phyloP scores from a whole-genome alignment of 2,329 filamentous ascomycete genomes.

The Aotearoamyces nothofagi region DNA sequence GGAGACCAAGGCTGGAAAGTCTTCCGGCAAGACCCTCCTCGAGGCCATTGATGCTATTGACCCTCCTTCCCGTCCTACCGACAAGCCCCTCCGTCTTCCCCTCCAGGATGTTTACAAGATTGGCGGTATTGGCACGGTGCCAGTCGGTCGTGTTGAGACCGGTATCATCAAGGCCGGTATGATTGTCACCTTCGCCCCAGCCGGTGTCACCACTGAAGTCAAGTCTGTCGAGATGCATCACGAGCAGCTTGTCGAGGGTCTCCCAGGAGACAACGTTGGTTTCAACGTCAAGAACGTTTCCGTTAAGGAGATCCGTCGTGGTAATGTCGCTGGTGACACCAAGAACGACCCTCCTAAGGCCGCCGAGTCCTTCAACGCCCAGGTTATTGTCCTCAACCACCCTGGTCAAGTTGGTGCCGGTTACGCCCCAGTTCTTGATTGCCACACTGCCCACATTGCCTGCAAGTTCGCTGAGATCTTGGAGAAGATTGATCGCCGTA shows the following conservation, averaged over 20 bases:
- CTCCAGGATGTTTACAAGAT: conserved; percentile 99
- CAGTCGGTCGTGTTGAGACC: conserved; percentile 99
- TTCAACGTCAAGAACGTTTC: conserved; percentile 99
- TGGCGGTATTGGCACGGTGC: conserved; percentile 98
- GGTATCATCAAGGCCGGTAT: conserved; percentile 82
- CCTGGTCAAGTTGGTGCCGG: conserved; percentile 97
- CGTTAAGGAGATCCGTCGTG: conserved; percentile 99
- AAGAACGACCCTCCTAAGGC: conserved; percentile 96
- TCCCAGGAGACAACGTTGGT: conserved; percentile 99
- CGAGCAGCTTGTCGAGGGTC: conserved; percentile 92
- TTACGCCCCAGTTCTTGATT: conserved; percentile 98
- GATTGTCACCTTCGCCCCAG: conserved; percentile 96
- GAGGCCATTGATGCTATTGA: conserved; percentile 98
- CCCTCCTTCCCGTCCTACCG: conserved; percentile 78
- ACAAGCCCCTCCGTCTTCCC: conserved; percentile 99
- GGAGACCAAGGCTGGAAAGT: conserved; percentile 83
- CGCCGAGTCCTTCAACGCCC: conserved; percentile 91
- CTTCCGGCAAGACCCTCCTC: conserved; percentile 90
- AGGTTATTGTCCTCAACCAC: conserved; percentile 99
- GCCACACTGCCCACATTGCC: conserved; percentile 99
- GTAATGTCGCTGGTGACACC: conserved; percentile 98
- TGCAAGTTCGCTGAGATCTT: conserved; percentile 99
- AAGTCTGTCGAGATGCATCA: conserved; percentile 99
- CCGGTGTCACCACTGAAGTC: conserved; percentile 99
- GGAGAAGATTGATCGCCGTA: conserved; percentile 99